Base-by-base conservation (phyloP, 179 eudicot species). In the Silene coronaria region DNA sequence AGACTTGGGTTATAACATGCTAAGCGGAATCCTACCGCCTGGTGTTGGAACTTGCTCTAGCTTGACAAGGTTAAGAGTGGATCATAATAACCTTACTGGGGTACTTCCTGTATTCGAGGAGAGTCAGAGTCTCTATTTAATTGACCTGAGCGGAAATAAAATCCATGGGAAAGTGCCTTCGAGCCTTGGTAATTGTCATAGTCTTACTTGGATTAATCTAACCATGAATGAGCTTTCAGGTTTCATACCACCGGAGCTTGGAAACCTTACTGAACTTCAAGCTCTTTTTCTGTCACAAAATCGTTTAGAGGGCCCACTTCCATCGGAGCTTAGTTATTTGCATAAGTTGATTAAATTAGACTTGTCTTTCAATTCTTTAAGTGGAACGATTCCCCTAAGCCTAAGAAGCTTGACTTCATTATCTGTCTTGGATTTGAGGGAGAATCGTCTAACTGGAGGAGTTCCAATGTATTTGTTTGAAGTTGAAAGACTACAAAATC, bases 31-130 rank as follows among this genome's bases (percentile, higher is more conserved):
- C 70, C 73, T 90, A 69, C 93, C 97, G 78, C 72, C 87, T 76
- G 81, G 85, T 67, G 10, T 92, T 12, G 97, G 93, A 70, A 81
- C 78, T 57, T 92, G 97, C 77, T 78, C 86, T 22, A 83, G 85
- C 70, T 76, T 92, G 77, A 72, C 70, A 45, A 87, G 96, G 70
- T 77, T 92, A 70, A 85, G 83, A 12, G 77, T 90, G n/a, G 68
- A 82, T n/a, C 81, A 83, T 42, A 92, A 92, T 80, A 85, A 83
- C 75, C 88, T 92, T 65, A 75, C 88, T 2, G 96, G 96, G 30
- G 72, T 30, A 63, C 71, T 91, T 74, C 92, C 94, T 1, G 85
- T 88, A 65, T 89, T 89, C 79, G 70, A 48, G 46, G 75, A 79
- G 42, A 83, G 83, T 74, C 62, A 76, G 0, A 80, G 76, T 63